Base-by-base conservation (phyloP, 257 asterid species). In the Craterostigma plantagineum region DNA sequence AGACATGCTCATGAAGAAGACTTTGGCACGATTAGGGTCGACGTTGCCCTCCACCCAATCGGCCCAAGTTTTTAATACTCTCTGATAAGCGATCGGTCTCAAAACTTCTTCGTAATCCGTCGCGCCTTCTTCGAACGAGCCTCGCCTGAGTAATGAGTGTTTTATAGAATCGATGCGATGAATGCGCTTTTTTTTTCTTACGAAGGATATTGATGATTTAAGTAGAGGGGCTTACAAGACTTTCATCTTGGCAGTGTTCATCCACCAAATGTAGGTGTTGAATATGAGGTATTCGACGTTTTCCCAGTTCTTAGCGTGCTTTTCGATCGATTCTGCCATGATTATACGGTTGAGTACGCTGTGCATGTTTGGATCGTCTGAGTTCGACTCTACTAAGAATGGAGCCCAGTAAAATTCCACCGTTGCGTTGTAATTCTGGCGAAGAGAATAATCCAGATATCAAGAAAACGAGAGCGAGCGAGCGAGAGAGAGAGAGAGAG, bases 351-450 rank as follows among this genome's bases (percentile, higher is more conserved):
- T 13, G 3, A 39, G 2, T 13, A 39, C 15, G 43, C 16, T 39
- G 43, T 39, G 43, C 43, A 3, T 13, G 7, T 39, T 8, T 2
- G 43, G 43, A 13, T 39, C 15, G 56, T 85, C 96, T 1, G 94
- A 66, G 68, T 81, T 85, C 13, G 96, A 77, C 37, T 85, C 94
- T 14, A 85, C 68, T 3, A 85, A 46, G 50, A 81, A 81, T 4
- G 96, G 96, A 46, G 87, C 94, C 96, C 94, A 85, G 9, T 80
- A 80, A 63, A 85, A 85, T 62, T 85, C 96, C 7, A 85, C 53
- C 3, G 91, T 81, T 0, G 86, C 81, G 45, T 75, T 76, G 52
- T 85, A 81, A 44, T 76, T 78, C 87, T 76, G 43, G 18, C 18
- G 8, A 11, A 47, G 0, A 23, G 35, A 18, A 45, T n/a, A n/a